These are phyloP conservation scores for Erysimum cheiranthoides DNA, from an alignment of 345 rosid genomes.

Conservation along the genomic window DNA sequence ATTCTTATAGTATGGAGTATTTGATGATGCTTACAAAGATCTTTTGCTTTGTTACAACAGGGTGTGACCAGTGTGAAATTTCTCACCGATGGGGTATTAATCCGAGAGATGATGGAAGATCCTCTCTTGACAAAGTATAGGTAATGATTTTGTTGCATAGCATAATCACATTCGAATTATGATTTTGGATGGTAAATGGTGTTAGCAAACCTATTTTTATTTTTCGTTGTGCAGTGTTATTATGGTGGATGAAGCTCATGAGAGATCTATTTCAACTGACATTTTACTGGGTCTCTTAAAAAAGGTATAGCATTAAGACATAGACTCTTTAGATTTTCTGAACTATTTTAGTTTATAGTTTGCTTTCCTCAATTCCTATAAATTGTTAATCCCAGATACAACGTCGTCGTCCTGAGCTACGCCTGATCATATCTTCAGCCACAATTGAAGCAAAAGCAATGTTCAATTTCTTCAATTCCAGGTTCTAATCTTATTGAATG, in stretches of 20 bases:
- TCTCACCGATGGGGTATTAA: constrained; percentile 92
- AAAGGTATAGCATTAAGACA: constrained; percentile 57
- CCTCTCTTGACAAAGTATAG: constrained; percentile 96
- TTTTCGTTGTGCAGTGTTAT: constrained; percentile 65
- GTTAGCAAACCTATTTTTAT: constrained; percentile 7
- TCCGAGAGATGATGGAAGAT: constrained; percentile 99
- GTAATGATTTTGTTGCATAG: constrained; percentile 48
- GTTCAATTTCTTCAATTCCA: constrained; percentile 74
- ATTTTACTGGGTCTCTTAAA: constrained; percentile 92
- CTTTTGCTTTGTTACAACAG: constrained; percentile 56
- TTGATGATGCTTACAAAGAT: constrained; percentile 27
- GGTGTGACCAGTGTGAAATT: constrained; percentile 80
- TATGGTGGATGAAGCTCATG: constrained; percentile 99
- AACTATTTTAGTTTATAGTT: background rate
- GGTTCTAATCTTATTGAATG: constrained; percentile 53
- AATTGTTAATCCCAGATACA: constrained; percentile 61
- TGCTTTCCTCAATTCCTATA: background rate
- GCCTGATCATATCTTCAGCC: constrained; percentile 90
- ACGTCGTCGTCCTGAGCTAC: constrained; percentile 87
- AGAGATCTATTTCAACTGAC: constrained; percentile 95
- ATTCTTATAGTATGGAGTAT: constrained; percentile 15
- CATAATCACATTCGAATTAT: background rate
- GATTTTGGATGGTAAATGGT: background rate
- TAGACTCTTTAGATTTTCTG: background rate
- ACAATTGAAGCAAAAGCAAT: constrained; percentile 93